Conservation (phyloP, 2,329 filamentous ascomycete species). For the Zymoseptoria ardabiliae region DNA sequence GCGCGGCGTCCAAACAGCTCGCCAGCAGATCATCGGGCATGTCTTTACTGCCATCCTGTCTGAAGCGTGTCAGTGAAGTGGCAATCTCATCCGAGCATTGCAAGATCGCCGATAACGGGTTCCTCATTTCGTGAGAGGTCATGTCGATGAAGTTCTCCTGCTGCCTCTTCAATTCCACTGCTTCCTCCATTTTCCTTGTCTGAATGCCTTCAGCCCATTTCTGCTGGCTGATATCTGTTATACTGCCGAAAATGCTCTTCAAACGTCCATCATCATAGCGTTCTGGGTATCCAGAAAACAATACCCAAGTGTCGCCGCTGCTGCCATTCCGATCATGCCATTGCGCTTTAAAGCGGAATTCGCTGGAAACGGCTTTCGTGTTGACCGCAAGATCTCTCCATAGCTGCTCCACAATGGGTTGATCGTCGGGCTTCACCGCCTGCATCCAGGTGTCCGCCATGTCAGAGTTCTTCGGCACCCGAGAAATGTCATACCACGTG, state of each 20-base stretch:
- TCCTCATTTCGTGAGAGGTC: slow-evolving; percentile 48
- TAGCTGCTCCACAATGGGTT: slow-evolving; percentile 48
- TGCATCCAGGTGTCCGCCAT: slow-evolving; percentile 64
- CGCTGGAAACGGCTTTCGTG: slow-evolving; percentile 57
- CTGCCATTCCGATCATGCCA: slow-evolving; percentile 55
- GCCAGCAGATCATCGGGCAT: slow-evolving; percentile 41
- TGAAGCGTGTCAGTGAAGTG: slow-evolving; percentile 42
- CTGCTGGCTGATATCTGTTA: slow-evolving; percentile 79
- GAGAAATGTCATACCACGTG: slow-evolving; percentile 62
- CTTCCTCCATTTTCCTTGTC: slow-evolving; percentile 69
- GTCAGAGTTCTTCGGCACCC: slow-evolving; percentile 52
- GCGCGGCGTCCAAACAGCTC: slow-evolving; percentile 63
- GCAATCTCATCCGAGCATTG: slow-evolving; percentile 71
- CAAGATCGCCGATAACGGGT: slow-evolving; percentile 65
- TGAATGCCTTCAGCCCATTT: slow-evolving; percentile 80
- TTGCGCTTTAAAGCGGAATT: slow-evolving; percentile 67
- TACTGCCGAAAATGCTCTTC: slow-evolving; percentile 70
- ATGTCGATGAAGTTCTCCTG: slow-evolving; percentile 45
- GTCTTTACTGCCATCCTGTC: slow-evolving; percentile 33
- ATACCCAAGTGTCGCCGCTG: slow-evolving; percentile 63
- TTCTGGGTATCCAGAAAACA: slow-evolving; percentile 71
- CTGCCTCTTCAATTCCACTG: slow-evolving; percentile 70
- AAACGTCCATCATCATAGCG: slow-evolving; percentile 55
- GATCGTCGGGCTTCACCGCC: slow-evolving; percentile 61
- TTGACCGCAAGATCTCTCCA: slow-evolving; percentile 59